phyloP scores from a whole-genome alignment of 2,329 filamentous ascomycete genomes.

The Penicillium sumatraense region DNA sequence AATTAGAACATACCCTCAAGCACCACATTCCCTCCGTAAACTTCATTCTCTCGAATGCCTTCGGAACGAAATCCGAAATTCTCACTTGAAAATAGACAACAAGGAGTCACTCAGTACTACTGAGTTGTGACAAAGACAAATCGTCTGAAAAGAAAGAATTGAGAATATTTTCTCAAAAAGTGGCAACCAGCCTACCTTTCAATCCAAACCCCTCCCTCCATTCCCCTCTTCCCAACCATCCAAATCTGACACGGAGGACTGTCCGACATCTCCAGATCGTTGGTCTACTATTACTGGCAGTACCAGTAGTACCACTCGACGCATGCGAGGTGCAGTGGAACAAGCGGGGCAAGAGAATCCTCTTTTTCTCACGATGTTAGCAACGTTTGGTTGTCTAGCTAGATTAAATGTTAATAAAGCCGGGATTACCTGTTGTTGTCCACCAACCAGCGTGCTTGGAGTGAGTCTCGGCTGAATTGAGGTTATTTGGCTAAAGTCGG shows the following conservation, averaged over 20 bases:
- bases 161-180: neutral
- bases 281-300: no score
- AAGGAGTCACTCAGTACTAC: no score
- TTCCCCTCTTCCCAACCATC: slow-evolving; percentile 1
- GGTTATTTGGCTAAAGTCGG: slow-evolving; percentile 25
- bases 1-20: slow-evolving; percentile 28
- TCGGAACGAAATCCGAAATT: neutral
- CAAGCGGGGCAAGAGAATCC: slow-evolving; percentile 7
- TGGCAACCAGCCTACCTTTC: neutral
- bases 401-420: neutral
- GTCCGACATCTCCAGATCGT: slow-evolving; percentile 16
- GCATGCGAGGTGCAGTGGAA: neutral
- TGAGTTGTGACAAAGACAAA: neutral
- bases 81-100: no score
- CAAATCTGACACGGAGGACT: slow-evolving; percentile 20
- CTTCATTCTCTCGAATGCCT: slow-evolving; percentile 37
- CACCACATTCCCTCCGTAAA: slow-evolving; percentile 49
- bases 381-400: neutral
- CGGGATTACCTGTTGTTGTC: neutral
- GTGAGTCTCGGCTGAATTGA: slow-evolving; percentile 15
- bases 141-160: neutral
- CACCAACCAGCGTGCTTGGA: slow-evolving; percentile 15
- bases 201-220: neutral
- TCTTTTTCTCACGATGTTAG: neutral
- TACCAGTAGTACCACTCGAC: neutral